Evolutionary conservation across 2,329 filamentous ascomycete genomes (phyloP).

Genomic region (Colletotrichum spinosum): DNA sequence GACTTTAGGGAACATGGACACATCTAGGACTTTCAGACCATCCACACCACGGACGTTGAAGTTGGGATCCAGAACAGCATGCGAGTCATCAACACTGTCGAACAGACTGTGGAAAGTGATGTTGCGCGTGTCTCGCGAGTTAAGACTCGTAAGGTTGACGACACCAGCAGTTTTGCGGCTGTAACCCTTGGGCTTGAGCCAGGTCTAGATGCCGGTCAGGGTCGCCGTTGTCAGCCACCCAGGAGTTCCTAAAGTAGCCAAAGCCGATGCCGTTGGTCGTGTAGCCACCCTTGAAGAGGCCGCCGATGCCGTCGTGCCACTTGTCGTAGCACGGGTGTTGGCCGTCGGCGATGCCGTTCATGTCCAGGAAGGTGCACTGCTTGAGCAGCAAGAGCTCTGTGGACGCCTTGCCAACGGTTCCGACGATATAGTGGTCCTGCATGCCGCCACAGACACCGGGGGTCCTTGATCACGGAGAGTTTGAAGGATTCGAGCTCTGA

Average conservation of each 20-base stretch:
- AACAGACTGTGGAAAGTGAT: conserved; percentile 69
- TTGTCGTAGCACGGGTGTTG: conserved; percentile 51
- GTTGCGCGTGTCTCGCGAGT: conserved; percentile 71
- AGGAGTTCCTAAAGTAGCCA: conserved; percentile 52
- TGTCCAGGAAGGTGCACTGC: conserved; percentile 48
- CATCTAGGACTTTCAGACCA: conserved; percentile 71
- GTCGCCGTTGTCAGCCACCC: conserved; percentile 53
- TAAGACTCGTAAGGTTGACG: conserved; percentile 69
- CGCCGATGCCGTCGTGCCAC: conserved; percentile 46
- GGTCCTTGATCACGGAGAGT: conserved; percentile 58
- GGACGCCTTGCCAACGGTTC: conserved; percentile 37
- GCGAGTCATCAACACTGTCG: conserved; percentile 55
- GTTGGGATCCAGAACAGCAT: conserved; percentile 67
- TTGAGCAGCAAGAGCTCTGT: conserved; percentile 44
- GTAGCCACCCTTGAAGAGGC: conserved; percentile 47
- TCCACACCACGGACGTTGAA: conserved; percentile 68
- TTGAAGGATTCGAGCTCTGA: conserved; percentile 54
- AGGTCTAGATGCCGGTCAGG: conserved; percentile 61
- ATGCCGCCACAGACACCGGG: conserved; percentile 64
- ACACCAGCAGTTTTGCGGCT: conserved; percentile 68
- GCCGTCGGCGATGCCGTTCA: conserved; percentile 31
- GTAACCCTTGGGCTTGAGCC: conserved; percentile 63
- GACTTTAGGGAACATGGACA: conserved; percentile 64
- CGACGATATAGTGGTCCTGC: conserved; percentile 55
- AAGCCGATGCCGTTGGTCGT: conserved; percentile 64